Base-by-base conservation (phyloP, 768 basidiomycete species). In the Strobilomyces dryophilus region DNA sequence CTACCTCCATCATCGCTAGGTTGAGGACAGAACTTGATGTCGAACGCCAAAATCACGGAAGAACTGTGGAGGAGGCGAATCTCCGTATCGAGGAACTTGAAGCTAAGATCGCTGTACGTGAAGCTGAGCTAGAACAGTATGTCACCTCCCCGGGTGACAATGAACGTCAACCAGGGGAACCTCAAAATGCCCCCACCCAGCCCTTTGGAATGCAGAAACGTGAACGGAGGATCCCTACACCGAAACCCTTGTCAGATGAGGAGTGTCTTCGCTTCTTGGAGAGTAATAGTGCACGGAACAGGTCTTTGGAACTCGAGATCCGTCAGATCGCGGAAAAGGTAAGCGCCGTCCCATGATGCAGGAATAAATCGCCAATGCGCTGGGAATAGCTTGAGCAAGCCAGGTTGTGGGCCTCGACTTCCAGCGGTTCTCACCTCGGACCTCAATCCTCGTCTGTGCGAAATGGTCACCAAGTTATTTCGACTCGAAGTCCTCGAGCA, bases 91-190 rank as follows among this genome's bases (percentile, higher is more conserved):
- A 73, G 5, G 65, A 69, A 17, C 71, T 86, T 3, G 74, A 79
- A 52, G 81, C 82, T 0, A 76, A 77, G 62, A 63, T 86, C 5
- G 79, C 82, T 0, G 74, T 77, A 6, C 72, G 82, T n/a, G 83
- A 85, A 42, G 76, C 76, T 0, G 79, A 83, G 57, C 69, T 85
- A 6, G 79, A 80, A 57, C 60, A 60, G 3, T 70, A 64, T 51
- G 53, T 72, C 15, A 53, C 61, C n/a, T 58, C 49, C 5, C 45
- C 50, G 8, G 35, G 51, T 34, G 54, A 49, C 18, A 14, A 11
- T 8, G 54, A 53, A 15, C 21, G 15, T 35, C 56, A 41, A 11
- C 39, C 34, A 24, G 34, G 8, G 15, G 57, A 44, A 44, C 43
- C 11, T 43, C 37, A 21, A 27, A 24, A 24, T 29, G 18, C 15